A percentile compares a stretch with the other conserved stretches of the same genome.
Evolutionary conservation across 306 rosid genomes (phyloP).

Genomic region (Prunus davidiana): DNA sequence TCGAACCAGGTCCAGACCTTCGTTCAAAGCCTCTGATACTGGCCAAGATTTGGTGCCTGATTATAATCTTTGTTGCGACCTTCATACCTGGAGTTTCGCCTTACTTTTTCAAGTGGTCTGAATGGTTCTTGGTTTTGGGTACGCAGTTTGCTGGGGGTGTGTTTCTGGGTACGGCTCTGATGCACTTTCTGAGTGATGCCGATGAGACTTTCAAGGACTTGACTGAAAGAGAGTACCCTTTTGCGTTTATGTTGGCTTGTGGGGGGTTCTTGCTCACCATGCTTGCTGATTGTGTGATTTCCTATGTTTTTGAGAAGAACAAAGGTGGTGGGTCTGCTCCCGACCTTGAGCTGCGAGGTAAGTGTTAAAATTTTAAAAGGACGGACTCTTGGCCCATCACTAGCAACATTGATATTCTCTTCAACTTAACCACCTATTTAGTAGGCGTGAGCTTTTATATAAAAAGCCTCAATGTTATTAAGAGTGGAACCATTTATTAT

Average conservation of each 20-base stretch:
- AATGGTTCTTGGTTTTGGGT: constrained; percentile 71
- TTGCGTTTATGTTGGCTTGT: constrained; percentile 76
- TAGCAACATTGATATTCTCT: too few species aligned
- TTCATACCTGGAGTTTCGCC: constrained; percentile 71
- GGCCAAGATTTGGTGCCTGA: constrained; percentile 52
- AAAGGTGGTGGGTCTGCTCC: constrained; percentile 11
- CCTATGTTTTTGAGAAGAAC: constrained; percentile 34
- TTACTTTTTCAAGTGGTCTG: constrained; percentile 65
- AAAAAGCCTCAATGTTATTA: too few species aligned
- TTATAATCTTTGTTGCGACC: constrained; percentile 55
- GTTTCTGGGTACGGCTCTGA: constrained; percentile 80
- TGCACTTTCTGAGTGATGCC: constrained; percentile 82
- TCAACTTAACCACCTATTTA: too few species aligned
- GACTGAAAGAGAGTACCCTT: constrained; percentile 56
- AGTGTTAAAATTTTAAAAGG: too few species aligned
- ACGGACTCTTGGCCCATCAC: too few species aligned
- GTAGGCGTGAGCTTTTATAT: too few species aligned
- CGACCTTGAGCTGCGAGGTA: constrained; percentile 37
- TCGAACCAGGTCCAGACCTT: constrained; percentile 17
- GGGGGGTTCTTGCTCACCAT: constrained; percentile 62
- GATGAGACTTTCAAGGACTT: constrained; percentile 61
- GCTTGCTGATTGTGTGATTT: constrained; percentile 58
- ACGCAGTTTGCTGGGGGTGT: constrained; percentile 91
- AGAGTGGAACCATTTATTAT: too few species aligned
- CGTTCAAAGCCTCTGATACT: constrained; percentile 48